These are phyloP conservation scores for Corymbia calophylla DNA, from an alignment of 441 rosid species.

Conservation along the genomic window DNA sequence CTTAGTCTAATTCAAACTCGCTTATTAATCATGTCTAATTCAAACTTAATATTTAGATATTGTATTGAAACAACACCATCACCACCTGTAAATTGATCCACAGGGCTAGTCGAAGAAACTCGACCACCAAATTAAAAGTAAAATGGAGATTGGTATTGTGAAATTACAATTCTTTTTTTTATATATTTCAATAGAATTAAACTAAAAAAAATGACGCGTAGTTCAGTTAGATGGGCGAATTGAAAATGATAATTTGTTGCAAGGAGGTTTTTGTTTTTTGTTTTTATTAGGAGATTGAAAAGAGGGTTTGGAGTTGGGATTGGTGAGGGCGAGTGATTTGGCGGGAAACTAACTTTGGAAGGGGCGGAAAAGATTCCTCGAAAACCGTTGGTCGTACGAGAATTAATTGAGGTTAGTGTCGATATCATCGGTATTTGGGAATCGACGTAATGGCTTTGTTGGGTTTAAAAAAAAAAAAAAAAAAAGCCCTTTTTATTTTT, in stretches of 20 bases:
- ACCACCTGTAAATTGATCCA: accelerated
- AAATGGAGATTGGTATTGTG: background rate
- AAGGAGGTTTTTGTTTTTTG: background rate
- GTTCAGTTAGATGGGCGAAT: background rate
- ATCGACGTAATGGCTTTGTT: background rate
- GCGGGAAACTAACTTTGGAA: background rate
- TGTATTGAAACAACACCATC: accelerated
- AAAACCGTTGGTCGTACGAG: background rate
- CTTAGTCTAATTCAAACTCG: background rate
- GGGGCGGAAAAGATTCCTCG: background rate
- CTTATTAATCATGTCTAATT: background rate
- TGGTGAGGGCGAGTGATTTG: background rate
- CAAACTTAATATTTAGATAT: accelerated
- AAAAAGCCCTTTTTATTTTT: background rate
- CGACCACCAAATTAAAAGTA: background rate
- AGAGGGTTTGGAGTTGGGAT: background rate
- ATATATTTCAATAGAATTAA: background rate
- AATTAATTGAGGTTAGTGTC: background rate
- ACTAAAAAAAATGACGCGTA: background rate
- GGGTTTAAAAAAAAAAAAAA: background rate
- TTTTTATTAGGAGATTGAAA: background rate
- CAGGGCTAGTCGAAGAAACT: background rate
- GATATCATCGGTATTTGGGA: background rate
- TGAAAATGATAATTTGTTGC: background rate
- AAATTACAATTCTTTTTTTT: background rate